Percentiles rank a stretch among this genome's conserved stretches.
These are phyloP conservation scores for Stygiomarasmius scandens DNA, from an alignment of 1,284 basidiomycete species.

Conservation along the genomic window DNA sequence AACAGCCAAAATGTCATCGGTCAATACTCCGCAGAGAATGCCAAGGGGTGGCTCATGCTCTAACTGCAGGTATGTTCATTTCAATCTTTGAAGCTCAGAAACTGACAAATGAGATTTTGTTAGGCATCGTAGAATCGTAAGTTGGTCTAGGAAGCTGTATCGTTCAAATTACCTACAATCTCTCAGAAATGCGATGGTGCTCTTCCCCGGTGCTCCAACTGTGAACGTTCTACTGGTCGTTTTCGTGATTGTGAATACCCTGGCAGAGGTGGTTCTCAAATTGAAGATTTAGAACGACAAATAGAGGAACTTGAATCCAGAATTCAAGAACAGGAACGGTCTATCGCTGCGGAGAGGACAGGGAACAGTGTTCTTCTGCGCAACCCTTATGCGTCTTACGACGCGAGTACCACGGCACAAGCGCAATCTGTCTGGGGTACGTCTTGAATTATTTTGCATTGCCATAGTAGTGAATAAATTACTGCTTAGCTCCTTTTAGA, in stretches of 20 bases:
- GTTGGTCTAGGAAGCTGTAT: background rate
- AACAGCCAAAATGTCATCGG: background rate
- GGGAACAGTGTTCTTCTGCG: background rate
- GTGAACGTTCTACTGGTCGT: slow-evolving; percentile 6
- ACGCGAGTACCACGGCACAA: background rate
- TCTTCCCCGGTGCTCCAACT: slow-evolving; percentile 11
- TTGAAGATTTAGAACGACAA: slow-evolving; percentile 11
- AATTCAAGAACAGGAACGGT: slow-evolving; percentile 8
- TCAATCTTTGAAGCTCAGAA: background rate
- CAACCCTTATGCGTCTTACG: slow-evolving; percentile 9
- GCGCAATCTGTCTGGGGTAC: background rate
- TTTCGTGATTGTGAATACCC: slow-evolving; percentile 15
- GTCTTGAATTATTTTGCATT: background rate
- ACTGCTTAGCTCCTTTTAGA: background rate
- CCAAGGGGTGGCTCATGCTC: slow-evolving; percentile 5
- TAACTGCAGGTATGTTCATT: slow-evolving; percentile 10
- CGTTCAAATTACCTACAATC: background rate
- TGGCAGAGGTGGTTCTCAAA: slow-evolving; percentile 2
- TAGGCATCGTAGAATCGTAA: slow-evolving; percentile 12
- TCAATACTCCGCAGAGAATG: background rate
- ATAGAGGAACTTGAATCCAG: slow-evolving; percentile 10
- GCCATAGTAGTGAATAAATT: background rate
- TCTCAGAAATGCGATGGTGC: slow-evolving; percentile 10
- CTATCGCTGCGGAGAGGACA: background rate
- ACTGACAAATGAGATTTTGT: background rate